phyloP scores from a whole-genome alignment of 441 rosid species.

The Gossypium gossypioides region DNA sequence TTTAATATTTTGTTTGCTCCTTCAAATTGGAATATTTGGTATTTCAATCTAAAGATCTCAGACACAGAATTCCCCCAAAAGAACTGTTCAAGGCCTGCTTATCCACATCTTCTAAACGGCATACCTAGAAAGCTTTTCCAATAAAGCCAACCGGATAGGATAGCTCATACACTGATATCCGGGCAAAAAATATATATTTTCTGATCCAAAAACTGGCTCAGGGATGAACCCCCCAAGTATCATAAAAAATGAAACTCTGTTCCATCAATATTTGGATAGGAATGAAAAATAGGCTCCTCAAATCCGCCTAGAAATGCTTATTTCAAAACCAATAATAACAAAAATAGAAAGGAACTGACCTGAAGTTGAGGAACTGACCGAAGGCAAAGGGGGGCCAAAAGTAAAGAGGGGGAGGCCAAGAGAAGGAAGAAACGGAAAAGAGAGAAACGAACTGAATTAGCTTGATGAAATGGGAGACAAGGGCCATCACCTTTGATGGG shows the following conservation, averaged over 20 bases:
- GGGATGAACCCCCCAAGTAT: neutral
- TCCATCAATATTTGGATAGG: neutral
- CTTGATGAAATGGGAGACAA: constrained; percentile 63
- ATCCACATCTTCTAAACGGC: neutral
- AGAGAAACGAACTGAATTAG: constrained; percentile 61
- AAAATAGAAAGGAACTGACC: constrained; percentile 26
- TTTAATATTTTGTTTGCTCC: neutral
- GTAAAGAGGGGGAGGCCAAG: constrained; percentile 79
- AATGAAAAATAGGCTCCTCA: neutral
- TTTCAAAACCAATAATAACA: neutral
- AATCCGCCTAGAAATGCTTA: neutral
- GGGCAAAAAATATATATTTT: neutral
- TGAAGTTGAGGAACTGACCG: constrained; percentile 89
- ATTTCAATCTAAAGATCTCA: neutral
- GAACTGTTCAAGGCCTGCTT: neutral
- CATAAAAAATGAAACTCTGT: neutral
- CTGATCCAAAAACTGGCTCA: neutral
- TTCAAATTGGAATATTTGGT: neutral
- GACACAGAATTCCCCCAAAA: neutral
- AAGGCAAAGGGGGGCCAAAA: constrained; percentile 76
- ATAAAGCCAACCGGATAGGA: neutral
- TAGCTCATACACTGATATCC: neutral
- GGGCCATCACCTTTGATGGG: constrained; percentile 69
- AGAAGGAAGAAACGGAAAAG: constrained; percentile 57
- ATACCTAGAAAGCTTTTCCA: neutral